Percentiles rank a stretch among this genome's conserved stretches.
Evolutionary conservation across 2,329 filamentous ascomycete species (phyloP).

Genomic region (Cercospora zeina): DNA sequence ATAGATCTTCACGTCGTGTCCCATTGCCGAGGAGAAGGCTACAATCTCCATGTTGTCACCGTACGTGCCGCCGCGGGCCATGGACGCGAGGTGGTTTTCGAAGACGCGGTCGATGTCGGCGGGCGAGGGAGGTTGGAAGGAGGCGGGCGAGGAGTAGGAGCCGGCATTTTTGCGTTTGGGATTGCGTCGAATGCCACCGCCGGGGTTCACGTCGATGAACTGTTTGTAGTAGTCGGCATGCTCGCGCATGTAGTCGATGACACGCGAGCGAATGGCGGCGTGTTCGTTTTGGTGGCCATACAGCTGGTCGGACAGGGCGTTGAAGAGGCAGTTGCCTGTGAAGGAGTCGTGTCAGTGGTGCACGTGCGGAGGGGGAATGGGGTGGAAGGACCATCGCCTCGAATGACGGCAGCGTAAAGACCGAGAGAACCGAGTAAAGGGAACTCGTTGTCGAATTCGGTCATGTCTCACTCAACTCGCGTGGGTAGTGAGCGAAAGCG

Average conservation of each 20-base stretch:
- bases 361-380: slow-evolving; percentile 9
- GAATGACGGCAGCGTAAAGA: slow-evolving; percentile 60
- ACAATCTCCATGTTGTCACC: slow-evolving; percentile 68
- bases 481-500: slow-evolving; percentile 4
- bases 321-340: slow-evolving; percentile 68
- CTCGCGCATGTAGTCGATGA: slow-evolving; percentile 63
- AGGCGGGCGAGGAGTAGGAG: slow-evolving; percentile 49
- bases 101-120: slow-evolving; percentile 57
- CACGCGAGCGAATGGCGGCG: slow-evolving; percentile 57
- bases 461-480: slow-evolving; percentile 16
- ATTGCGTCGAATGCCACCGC: slow-evolving; percentile 58
- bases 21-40: slow-evolving; percentile 63
- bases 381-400: slow-evolving; percentile 60
- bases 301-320: slow-evolving; percentile 66
- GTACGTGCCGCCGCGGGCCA: slow-evolving; percentile 62
- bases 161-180: slow-evolving; percentile 59
- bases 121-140: slow-evolving; percentile 51
- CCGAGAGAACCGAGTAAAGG: slow-evolving; percentile 58
- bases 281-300: slow-evolving; percentile 62
- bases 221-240: slow-evolving; percentile 63
- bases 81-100: slow-evolving; percentile 58
- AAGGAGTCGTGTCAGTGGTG: slow-evolving; percentile 26
- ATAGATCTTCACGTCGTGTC: slow-evolving; percentile 64
- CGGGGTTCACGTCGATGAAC: slow-evolving; percentile 59
- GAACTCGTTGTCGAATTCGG: slow-evolving; percentile 53